A percentile compares a stretch with the other conserved stretches of the same genome.
Conservation (phyloP, 192 early-diverging fungal species). For the Backusella westeae region DNA sequence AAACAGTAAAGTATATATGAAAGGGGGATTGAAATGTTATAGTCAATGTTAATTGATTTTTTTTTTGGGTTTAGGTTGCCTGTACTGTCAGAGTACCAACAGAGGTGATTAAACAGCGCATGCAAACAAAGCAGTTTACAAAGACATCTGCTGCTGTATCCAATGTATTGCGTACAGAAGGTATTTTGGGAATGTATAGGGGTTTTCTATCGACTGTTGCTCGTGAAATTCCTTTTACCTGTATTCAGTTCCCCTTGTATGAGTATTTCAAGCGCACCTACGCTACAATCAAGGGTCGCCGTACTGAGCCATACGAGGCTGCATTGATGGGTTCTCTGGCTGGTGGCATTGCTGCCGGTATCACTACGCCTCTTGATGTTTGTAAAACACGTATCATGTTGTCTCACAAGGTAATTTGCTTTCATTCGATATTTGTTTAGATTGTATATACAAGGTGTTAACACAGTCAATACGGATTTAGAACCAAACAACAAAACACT, state of each 20-base stretch:
- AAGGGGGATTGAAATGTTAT: neutral
- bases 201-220: constrained; percentile 91
- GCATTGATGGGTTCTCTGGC: constrained; percentile 84
- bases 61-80: constrained; percentile 51
- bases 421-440: neutral
- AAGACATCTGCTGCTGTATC: constrained; percentile 62
- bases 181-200: constrained; percentile 85
- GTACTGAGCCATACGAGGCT: constrained; percentile 75
- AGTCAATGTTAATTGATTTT: constrained; percentile 10
- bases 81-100: constrained; percentile 93
- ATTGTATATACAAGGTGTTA: neutral
- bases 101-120: constrained; percentile 93
- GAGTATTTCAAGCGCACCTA: constrained; percentile 79
- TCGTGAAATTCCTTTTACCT: constrained; percentile 96
- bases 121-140: constrained; percentile 84
- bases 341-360: constrained; percentile 85
- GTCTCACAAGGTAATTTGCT: constrained; percentile 58
- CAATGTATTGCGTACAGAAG: constrained; percentile 66
- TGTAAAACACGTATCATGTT: constrained; percentile 97
- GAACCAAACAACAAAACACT: constrained; percentile 49
- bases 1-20: constrained; percentile 61
- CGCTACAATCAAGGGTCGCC: constrained; percentile 44
- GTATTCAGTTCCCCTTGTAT: constrained; percentile 95
- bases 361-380: constrained; percentile 96
- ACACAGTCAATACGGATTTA: neutral